Base-by-base conservation (phyloP, 495 filamentous ascomycete genomes). In the Xeromyces bisporus region DNA sequence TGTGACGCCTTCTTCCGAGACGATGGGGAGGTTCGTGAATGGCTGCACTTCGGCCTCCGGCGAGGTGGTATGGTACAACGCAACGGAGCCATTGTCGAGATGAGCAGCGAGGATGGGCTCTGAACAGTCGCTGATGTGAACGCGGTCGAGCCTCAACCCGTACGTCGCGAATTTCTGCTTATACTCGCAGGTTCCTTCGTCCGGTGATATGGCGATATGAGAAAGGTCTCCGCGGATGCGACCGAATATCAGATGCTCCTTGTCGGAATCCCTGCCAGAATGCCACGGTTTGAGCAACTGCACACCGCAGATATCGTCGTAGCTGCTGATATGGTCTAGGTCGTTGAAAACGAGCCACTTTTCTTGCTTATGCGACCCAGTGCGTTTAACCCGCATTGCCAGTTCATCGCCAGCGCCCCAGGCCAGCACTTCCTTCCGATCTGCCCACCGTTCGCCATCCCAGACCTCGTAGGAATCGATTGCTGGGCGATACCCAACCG, bases 371-470 rank as follows among this genome's bases (percentile, higher is more conserved):
- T 32, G 18, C 7, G 33, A 36, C 29, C 43, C 47, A 7, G 34
- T 40, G 18, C 51, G 45, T 33, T 55, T 63, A 18, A 47, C 42
- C 20, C 67, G 50, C 27, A 80, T 31, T 10, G 64, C 41, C 1
- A 80, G 35, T 33, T 71, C 62, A 15, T 71, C 61, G 7, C 67
- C 75, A 13, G 74, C 74, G 17, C 73, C 69, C 60, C 71, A 73
- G 2, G 63, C 67, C 8, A 80, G 45, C 0, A 72, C 58, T 35
- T 77, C 71, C 24, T 56, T 60, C 38, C 65, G 50, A 28, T 69
- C 58, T 10, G 52, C 47, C 71, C 72, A 77, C 23, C 37, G 28
- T 0, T 48, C 46, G 3, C 60, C 60, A 35, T 56, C 57, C 58
- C 65, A 70, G 3, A 53, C 44, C 32, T 77, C 70, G 35, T 71